Conservation (phyloP, 1,284 basidiomycete genomes). For the Pseudozyma thailandica region DNA sequence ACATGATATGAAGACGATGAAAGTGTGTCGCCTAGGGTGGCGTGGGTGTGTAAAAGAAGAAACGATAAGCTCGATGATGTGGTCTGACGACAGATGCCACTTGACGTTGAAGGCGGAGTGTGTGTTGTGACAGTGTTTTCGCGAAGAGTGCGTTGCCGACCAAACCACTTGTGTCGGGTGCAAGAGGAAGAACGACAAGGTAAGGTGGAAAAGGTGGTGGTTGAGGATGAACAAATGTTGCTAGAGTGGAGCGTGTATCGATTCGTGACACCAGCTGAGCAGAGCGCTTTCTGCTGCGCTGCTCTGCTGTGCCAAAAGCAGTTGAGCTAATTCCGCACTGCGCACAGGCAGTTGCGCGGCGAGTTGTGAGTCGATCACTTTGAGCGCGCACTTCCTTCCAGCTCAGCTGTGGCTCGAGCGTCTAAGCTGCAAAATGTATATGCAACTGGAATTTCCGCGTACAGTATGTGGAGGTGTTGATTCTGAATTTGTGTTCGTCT, state of each 20-base stretch:
- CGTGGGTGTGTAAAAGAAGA: no score
- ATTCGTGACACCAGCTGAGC: no score
- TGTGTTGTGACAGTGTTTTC: neutral
- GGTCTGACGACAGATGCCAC: neutral
- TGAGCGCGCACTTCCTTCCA: constrained; percentile 5
- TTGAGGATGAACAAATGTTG: neutral
- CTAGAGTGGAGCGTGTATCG: neutral
- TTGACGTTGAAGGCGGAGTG: neutral
- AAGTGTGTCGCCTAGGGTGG: no score
- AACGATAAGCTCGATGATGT: neutral
- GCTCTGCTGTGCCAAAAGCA: neutral
- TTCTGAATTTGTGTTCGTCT: neutral
- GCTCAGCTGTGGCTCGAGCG: constrained; percentile 11
- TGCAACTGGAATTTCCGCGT: neutral
- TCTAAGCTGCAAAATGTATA: neutral
- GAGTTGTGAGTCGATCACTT: constrained; percentile 9
- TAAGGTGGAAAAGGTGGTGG: no score
- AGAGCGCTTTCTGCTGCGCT: no score
- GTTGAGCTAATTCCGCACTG: neutral
- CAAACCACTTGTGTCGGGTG: no score
- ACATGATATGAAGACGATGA: constrained; percentile 23
- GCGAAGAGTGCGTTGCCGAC: neutral
- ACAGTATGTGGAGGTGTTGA: neutral
- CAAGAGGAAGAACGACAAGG: neutral
- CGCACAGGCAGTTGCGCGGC: constrained; percentile 11